Evolutionary conservation across 2,329 filamentous ascomycete species (phyloP), one percentile per base, ranked within the genome.

Genomic region (Colletotrichum tanaceti): DNA sequence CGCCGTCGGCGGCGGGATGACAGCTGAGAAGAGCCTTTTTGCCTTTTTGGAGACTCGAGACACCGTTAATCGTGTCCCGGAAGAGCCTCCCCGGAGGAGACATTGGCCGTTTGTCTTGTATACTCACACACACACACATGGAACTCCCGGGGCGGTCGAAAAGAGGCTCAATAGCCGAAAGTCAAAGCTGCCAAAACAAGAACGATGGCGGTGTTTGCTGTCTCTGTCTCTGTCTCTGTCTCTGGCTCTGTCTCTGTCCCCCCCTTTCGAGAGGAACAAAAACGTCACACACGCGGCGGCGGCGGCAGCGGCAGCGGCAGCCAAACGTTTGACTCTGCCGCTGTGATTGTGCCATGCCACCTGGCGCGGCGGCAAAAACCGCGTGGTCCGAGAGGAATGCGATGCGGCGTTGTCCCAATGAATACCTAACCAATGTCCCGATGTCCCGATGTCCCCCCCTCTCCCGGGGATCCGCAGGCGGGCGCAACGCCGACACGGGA

Each of bases 381-480:
- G 20, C 24, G 14, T 18, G 28, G 28, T 28, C 28, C 10, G 46
- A 22, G 28, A n/a, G n/a, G 13, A 63, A 41, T 9, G 22, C 24
- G 38, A 35, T 32, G 18, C 43, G 22, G 39, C 64, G 54, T 41
- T 28, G 5, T 28, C 20, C 38, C 16, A 52, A n/a, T n/a, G n/a
- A n/a, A n/a, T n/a, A n/a, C n/a, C n/a, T n/a, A n/a, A n/a, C n/a
- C n/a, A n/a, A n/a, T n/a, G n/a, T n/a, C n/a, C n/a, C n/a, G n/a
- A n/a, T n/a, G n/a, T n/a, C n/a, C n/a, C n/a, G n/a, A n/a, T 67
- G 16, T 67, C 38, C 59, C 46, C 44, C 53, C 59, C 64, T 63
- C 47, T n/a, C n/a, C 32, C 43, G 39, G 44, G 18, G 28, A 24
- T 18, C 18, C 38, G 52, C 16, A 20, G 46, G 24, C n/a, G n/a